Evolutionary conservation across 139 green algal genomes (phyloP), one percentile per base, ranked within the genome.

Genomic region (Microglena sp.): DNA sequence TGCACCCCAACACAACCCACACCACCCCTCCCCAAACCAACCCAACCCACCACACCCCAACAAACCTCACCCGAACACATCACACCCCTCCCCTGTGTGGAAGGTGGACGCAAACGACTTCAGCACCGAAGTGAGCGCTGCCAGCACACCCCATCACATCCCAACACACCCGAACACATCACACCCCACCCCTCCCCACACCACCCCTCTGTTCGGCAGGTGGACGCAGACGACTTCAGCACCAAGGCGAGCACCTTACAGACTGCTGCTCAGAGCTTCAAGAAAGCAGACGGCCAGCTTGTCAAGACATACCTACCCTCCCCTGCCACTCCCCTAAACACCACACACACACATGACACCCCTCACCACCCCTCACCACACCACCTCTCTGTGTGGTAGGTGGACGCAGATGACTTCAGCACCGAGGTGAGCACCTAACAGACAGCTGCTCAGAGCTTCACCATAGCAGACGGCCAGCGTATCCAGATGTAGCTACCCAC

Each of bases 401-500:
- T 87, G 54, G 64, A 60, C 2, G 6, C 67, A 18, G 70, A 77
- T 46, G 70, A 77, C 66, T 66, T 62, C 27, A 68, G 63, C 55
- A 66, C 60, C 43, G 65, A 78, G 45, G 53, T 84, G 33, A 60
- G 28, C 35, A 78, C 75, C 29, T 57, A 77, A 31, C 55, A 65
- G 35, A 46, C 61, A 40, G 68, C 35, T 60, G 71, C 74, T 2
- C 78, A 90, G 77, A 84, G 62, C 34, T 90, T 84, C 79, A 90
- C 81, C 28, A 85, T 82, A 60, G 54, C 70, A 3, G 84, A 90
- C 56, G 78, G 78, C 3, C 70, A 77, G 29, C 28, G 84, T 5
- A 58, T 81, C 29, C 53, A 67, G 46, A 63, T 89, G 60, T 71
- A 80, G 36, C 71, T 89, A 59, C 26, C 60, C 4, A 67, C 40